Percentiles rank a stretch among this genome's conserved stretches.
Evolutionary conservation across 306 rosid genomes (phyloP).

Genomic region (Pterocarpus santalinus): DNA sequence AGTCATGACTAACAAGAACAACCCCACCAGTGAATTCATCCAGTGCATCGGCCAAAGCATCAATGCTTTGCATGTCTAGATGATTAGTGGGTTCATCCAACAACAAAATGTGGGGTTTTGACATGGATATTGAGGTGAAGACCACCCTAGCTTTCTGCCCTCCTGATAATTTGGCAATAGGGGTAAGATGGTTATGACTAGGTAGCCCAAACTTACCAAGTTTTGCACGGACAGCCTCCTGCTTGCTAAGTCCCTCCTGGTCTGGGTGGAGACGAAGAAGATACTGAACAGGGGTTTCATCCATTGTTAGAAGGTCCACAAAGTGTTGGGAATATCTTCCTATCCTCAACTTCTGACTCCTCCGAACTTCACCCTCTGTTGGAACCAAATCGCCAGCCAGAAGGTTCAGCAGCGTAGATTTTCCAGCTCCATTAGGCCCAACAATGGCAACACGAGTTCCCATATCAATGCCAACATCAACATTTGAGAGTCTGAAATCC

Average conservation of each 20-base stretch:
- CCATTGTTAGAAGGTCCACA: slow-evolving; percentile 77
- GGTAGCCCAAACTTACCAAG: slow-evolving; percentile 78
- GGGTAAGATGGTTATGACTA: slow-evolving; percentile 81
- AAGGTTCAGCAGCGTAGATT: slow-evolving; percentile 71
- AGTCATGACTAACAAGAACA: slow-evolving; percentile 82
- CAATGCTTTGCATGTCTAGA: slow-evolving; percentile 87
- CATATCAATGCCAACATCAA: slow-evolving; percentile 72
- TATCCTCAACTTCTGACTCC: slow-evolving; percentile 79
- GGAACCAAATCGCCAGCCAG: slow-evolving; percentile 78
- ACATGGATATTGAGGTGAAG: slow-evolving; percentile 87
- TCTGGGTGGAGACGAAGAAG: slow-evolving; percentile 78
- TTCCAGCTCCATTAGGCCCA: slow-evolving; percentile 78
- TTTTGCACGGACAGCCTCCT: slow-evolving; percentile 76
- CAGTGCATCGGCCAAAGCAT: slow-evolving; percentile 75
- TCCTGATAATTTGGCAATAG: slow-evolving; percentile 75
- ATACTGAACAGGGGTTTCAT: slow-evolving; percentile 71
- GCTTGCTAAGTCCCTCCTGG: slow-evolving; percentile 83
- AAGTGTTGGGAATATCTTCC: slow-evolving; percentile 78
- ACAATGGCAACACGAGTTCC: slow-evolving; percentile 77
- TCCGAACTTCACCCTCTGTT: slow-evolving; percentile 69
- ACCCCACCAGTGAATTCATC: slow-evolving; percentile 82
- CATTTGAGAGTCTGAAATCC: slow-evolving; percentile 69
- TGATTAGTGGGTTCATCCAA: slow-evolving; percentile 87
- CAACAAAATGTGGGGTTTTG: slow-evolving; percentile 79
- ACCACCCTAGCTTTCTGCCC: slow-evolving; percentile 81